Conservation (phyloP, 2,329 filamentous ascomycete genomes). For the Helminthosporium solani region DNA sequence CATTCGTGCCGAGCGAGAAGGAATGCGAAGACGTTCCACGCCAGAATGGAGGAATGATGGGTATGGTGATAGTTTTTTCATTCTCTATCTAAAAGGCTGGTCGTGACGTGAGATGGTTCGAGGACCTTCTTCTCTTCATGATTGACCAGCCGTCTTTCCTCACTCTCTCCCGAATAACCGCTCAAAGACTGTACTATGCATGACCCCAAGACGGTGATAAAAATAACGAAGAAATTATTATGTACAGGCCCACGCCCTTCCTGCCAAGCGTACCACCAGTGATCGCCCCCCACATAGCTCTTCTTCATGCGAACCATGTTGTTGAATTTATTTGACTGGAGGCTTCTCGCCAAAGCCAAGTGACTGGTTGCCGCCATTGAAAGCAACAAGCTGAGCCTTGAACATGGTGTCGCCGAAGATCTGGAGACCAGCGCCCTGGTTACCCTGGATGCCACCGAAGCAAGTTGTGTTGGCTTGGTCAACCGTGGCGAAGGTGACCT, state of each 20-base stretch:
- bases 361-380: constrained; percentile 55
- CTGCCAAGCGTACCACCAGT: constrained; percentile 12
- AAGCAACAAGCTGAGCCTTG: constrained; percentile 62
- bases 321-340: constrained; percentile 4
- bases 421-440: constrained; percentile 54
- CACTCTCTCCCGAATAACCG: not conserved
- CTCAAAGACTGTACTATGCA: not conserved
- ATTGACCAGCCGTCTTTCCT: not conserved
- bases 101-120: not conserved
- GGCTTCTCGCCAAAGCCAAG: constrained; percentile 54
- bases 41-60: too few relatives aligned
- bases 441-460: constrained; percentile 68
- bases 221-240: constrained; percentile 10
- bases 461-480: constrained; percentile 53
- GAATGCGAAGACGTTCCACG: too few relatives aligned
- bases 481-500: constrained; percentile 42
- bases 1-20: too few relatives aligned
- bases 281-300: not conserved
- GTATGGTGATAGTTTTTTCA: too few relatives aligned
- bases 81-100: not conserved
- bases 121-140: not conserved
- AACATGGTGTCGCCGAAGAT: constrained; percentile 66
- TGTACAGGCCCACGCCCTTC: constrained; percentile 10
- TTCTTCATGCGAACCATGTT: not conserved
- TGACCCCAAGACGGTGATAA: not conserved